Percentiles rank a stretch among this genome's conserved stretches.
Evolutionary conservation across 176 grass and related monocot genomes (phyloP).

Genomic region (Ananas comosus): DNA sequence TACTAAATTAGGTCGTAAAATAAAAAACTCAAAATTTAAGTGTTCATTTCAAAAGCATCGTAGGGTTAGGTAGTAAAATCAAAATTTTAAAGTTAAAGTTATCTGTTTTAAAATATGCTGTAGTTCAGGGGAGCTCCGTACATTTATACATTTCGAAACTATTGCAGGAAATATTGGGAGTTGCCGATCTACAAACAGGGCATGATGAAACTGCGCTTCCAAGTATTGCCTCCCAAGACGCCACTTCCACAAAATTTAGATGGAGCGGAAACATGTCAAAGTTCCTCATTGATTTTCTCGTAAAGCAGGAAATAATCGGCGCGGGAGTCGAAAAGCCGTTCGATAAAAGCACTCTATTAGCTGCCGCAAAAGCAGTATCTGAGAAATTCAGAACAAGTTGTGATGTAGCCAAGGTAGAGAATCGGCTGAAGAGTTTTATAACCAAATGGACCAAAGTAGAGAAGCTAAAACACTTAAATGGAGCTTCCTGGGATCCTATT

Average conservation of each 20-base stretch:
- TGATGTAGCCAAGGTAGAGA: background rate
- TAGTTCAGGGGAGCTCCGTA: too few species aligned
- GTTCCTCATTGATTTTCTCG: constrained; percentile 16
- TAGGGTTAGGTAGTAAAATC: too few species aligned
- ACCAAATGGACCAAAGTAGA: constrained; percentile 16
- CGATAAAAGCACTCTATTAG: background rate
- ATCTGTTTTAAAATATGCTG: too few species aligned
- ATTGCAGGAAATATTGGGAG: background rate
- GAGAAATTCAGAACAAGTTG: background rate
- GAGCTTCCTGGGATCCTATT: constrained; percentile 16
- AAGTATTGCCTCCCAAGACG: background rate
- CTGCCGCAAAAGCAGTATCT: constrained; percentile 13
- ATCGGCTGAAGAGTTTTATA: constrained; percentile 8
- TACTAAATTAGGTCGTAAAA: too few species aligned
- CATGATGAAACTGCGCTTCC: background rate
- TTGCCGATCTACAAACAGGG: background rate
- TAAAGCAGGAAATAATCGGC: background rate
- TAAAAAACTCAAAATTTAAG: too few species aligned
- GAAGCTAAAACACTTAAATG: background rate
- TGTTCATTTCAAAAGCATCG: too few species aligned
- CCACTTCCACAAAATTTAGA: constrained; percentile 5
- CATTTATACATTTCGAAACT: too few species aligned
- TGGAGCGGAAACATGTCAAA: constrained; percentile 7
- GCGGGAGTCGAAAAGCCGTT: constrained; percentile 1
- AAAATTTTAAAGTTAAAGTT: too few species aligned